Evolutionary conservation across 2,329 filamentous ascomycete species (phyloP).

Genomic region (Fusarium mundagurra): DNA sequence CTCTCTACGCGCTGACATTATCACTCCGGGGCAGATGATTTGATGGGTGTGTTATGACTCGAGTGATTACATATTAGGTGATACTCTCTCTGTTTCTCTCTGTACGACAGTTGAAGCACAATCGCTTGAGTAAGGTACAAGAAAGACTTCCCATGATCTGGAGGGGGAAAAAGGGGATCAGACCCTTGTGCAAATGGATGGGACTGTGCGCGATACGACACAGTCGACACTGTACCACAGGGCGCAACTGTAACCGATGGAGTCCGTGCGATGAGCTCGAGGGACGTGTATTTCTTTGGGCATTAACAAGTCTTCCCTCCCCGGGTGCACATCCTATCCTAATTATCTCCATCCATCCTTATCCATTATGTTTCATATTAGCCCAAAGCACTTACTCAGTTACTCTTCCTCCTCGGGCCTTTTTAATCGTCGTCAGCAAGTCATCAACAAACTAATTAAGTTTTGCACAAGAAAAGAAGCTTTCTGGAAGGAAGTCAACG

Average conservation of each 20-base stretch:
- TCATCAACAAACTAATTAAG: not conserved
- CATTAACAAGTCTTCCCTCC: slow-evolving; percentile 20
- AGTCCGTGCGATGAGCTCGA: slow-evolving; percentile 30
- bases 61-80: not conserved
- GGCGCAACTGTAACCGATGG: slow-evolving; percentile 5
- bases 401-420: not conserved
- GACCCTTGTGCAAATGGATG: not conserved
- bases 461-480: not conserved
- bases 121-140: not conserved
- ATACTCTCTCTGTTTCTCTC: not conserved
- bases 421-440: not conserved
- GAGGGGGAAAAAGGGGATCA: slow-evolving; percentile 28
- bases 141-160: not conserved
- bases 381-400: slow-evolving; percentile 21
- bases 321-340: slow-evolving; percentile 1
- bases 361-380: slow-evolving; percentile 44
- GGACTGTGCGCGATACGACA: slow-evolving; percentile 10
- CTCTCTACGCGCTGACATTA: slow-evolving; percentile 21
- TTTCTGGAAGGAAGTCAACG: slow-evolving; percentile 10
- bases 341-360: not conserved
- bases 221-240: slow-evolving; percentile 26
- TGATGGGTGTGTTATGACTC: not conserved
- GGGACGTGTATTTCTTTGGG: slow-evolving; percentile 35
- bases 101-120: not conserved
- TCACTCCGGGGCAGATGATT: not conserved